Evolutionary conservation across 371 early-diverging fungal genomes (phyloP).

Genomic region (Encephalitozoon hellem): DNA sequence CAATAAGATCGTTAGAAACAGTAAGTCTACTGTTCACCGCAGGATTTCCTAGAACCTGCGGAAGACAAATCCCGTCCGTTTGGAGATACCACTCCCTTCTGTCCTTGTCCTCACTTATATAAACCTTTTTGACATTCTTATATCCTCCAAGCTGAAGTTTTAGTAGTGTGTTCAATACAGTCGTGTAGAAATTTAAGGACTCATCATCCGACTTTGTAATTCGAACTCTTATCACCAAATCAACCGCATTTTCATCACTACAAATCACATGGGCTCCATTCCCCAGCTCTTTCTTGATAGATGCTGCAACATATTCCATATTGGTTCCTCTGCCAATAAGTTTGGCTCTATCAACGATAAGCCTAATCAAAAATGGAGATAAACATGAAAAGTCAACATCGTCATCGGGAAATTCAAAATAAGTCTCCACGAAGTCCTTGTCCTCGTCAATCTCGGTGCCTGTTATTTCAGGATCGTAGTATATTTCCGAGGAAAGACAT

Average conservation of each 20-base stretch:
- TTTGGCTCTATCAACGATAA: slow-evolving; percentile 72
- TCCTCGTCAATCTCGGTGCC: slow-evolving; percentile 79
- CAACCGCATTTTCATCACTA: slow-evolving; percentile 80
- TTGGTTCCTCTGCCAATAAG: slow-evolving; percentile 77
- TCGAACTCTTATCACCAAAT: slow-evolving; percentile 78
- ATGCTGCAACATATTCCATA: slow-evolving; percentile 68
- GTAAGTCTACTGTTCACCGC: slow-evolving; percentile 73
- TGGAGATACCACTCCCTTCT: slow-evolving; percentile 74
- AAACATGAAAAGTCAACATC: slow-evolving; percentile 46
- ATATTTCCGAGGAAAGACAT: slow-evolving; percentile 75
- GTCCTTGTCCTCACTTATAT: slow-evolving; percentile 67
- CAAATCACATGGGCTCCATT: slow-evolving; percentile 70
- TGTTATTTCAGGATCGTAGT: slow-evolving; percentile 84
- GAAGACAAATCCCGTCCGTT: slow-evolving; percentile 87
- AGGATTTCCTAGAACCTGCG: slow-evolving; percentile 72
- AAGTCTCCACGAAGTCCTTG: slow-evolving; percentile 76
- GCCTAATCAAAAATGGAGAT: slow-evolving; percentile 51
- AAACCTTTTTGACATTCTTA: slow-evolving; percentile 75
- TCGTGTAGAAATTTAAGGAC: slow-evolving; percentile 68
- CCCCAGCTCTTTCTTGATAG: slow-evolving; percentile 66
- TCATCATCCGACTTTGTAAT: slow-evolving; percentile 69
- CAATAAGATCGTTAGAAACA: slow-evolving; percentile 79
- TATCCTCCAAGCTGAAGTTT: slow-evolving; percentile 81
- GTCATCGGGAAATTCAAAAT: slow-evolving; percentile 75
- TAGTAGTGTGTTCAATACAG: slow-evolving; percentile 73